Evolutionary conservation across 164 flowering plant genomes (phyloP), one percentile per base, ranked within the genome.

Genomic region (Pachysandra terminalis): DNA sequence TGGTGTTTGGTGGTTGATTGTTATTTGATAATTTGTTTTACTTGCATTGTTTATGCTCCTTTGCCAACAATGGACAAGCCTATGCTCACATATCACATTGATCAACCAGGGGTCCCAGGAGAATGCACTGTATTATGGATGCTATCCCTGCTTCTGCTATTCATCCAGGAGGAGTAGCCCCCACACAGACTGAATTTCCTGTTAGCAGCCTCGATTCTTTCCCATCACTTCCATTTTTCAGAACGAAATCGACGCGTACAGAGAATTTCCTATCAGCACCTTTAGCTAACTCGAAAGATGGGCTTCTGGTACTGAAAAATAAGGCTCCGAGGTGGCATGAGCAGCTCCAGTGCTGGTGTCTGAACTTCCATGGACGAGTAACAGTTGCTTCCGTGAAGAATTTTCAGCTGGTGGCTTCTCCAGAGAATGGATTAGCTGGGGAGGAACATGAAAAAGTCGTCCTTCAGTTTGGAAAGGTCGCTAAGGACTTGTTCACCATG

Each of bases 281-380:
- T 65, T 70, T 78, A 71, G 67, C 63, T 28, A 63, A 60, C 65
- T 78, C 64, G 40, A 85, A 82, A 62, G 88, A 81, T 62, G 86
- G 78, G 49, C 69, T 66, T 13, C 66, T 89, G 68, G 78, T 87
- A 52, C 72, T 89, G 37, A 83, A 69, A 76, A 87, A 87, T 77
- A 87, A 87, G 77, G 67, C 95, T 63, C 95, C 95, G 9, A 83
- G 95, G 77, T 89, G 95, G 95, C 95, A 89, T 56, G 95, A 86
- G 73, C 91, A 89, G 73, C 86, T 89, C 15, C 95, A 87, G 66
- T 89, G 95, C 73, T 89, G 95, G 95, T 89, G 95, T 68, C 69
- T 89, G 71, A 89, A 89, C 63, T 89, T 89, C 61, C 85, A 87
- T 32, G 95, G 91, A 23, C 80, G 95, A 45, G 95, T 89, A 6